A percentile compares a stretch with the other conserved stretches of the same genome.
Conservation (phyloP, 345 rosid species). For the Syzygium aqueum region DNA sequence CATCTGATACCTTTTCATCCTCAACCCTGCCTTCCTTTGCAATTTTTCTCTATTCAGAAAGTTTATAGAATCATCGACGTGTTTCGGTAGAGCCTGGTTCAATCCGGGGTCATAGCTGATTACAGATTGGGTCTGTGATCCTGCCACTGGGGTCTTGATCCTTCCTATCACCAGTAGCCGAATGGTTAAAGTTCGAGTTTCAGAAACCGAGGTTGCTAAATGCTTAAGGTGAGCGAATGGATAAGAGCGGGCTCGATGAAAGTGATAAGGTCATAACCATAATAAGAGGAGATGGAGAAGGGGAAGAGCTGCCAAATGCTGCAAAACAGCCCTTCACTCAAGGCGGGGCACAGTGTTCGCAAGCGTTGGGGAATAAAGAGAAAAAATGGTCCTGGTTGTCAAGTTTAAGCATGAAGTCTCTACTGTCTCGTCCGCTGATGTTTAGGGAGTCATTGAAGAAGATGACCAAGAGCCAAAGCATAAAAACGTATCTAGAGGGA, state of each 20-base stretch:
- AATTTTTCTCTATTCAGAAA: background rate
- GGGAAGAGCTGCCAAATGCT: background rate
- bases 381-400: slow-evolving; percentile 18
- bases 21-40: background rate
- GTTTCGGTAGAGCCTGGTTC: background rate
- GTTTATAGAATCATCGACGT: background rate
- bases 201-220: background rate
- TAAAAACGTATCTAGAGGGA: slow-evolving; percentile 27
- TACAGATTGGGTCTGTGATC: background rate
- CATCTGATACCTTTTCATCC: background rate
- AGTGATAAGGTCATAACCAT: slow-evolving; percentile 17
- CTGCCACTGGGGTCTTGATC: background rate
- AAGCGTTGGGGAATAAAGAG: slow-evolving; percentile 5
- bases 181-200: background rate
- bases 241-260: slow-evolving; percentile 14
- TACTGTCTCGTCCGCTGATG: slow-evolving; percentile 17
- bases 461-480: slow-evolving; percentile 30
- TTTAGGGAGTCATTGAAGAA: slow-evolving; percentile 30
- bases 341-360: background rate
- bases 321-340: background rate
- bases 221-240: background rate
- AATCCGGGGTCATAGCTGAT: background rate
- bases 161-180: background rate
- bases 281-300: background rate
- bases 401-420: slow-evolving; percentile 20